Conservation (phyloP, 1,139 yeast species). For the Pichia norvegensis region DNA sequence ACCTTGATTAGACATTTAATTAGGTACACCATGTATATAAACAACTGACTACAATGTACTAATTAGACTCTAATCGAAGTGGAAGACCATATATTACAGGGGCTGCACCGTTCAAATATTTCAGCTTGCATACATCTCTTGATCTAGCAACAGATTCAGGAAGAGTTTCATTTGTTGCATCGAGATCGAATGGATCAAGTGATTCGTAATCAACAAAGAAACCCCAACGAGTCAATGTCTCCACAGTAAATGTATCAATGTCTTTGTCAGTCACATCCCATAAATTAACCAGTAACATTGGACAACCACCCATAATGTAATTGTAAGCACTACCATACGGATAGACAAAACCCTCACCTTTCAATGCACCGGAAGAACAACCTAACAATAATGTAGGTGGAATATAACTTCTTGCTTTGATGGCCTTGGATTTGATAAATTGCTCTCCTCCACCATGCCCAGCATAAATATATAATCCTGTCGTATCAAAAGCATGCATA, state of each 20-base stretch:
- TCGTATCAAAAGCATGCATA: conserved; percentile 31
- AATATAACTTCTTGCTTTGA: conserved; percentile 38
- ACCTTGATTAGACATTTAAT: not conserved
- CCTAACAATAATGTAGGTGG: conserved; percentile 81
- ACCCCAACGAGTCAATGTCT: conserved; percentile 58
- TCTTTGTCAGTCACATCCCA: conserved; percentile 99
- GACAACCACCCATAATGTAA: conserved; percentile 73
- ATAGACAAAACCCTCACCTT: conserved; percentile 52
- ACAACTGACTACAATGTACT: not conserved
- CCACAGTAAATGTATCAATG: conserved; percentile 66
- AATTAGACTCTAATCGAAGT: conserved; percentile 20
- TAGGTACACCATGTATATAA: not conserved
- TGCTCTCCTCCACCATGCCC: conserved; percentile 98
- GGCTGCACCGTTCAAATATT: conserved; percentile 71
- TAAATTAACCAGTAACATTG: conserved; percentile 73
- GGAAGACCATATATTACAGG: conserved; percentile 78
- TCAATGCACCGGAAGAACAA: conserved; percentile 77
- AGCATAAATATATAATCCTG: conserved; percentile 63
- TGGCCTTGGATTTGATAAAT: conserved; percentile 46
- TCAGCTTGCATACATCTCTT: conserved; percentile 56
- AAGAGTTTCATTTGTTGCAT: conserved; percentile 25
- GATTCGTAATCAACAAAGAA: conserved; percentile 30
- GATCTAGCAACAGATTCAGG: conserved; percentile 50
- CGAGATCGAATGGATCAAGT: conserved; percentile 14
- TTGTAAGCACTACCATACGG: conserved; percentile 72